Base-by-base conservation (phyloP, 768 basidiomycete genomes). In the Pleurotus tuoliensis region DNA sequence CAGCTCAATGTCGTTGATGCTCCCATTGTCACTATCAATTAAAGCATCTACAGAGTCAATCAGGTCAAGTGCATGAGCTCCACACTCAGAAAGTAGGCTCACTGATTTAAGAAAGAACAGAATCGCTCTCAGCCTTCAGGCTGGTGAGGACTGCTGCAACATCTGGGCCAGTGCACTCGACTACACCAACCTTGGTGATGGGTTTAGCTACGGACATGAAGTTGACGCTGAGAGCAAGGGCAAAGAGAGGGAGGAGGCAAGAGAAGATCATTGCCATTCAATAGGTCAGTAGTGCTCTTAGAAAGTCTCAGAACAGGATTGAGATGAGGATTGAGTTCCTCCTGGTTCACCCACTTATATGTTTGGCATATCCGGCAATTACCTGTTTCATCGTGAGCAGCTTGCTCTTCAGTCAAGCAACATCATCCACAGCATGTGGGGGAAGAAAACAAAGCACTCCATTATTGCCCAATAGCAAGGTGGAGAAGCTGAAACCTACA, bases 61-160 rank as follows among this genome's bases (percentile, higher is more conserved):
- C 37, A 63, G 37, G 24, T 50, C 24, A 16, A 58, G 56, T 61
- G 47, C 3, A 16, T 5, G 18, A 54, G 7, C 30, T 7, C 9
- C 30, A 41, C 4, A 38, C 5, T 38, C 12, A 54, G 24, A 5
- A 25, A 20, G 46, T 24, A 47, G 18, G 20, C 6, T 34, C 34
- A 67, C 64, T 38, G 50, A 68, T 67, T 48, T 65, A 55, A n/a
- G 60, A 57, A 22, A 67, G 62, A 45, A 65, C 61, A 6, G 55
- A 2, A 50, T 58, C 56, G 18, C 60, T 61, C 47, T 59, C 38
- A 49, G 56, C 51, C 58, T 66, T 58, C 45, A 67, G 62, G 0
- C 52, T 63, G 49, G 39, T 56, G 47, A 69, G 45, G 18, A 64
- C 62, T 40, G 62, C 53, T 25, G 56, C 22, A 44, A 69, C 59